Base-by-base conservation (phyloP, 441 rosid genomes). In the Erodium texanum region DNA sequence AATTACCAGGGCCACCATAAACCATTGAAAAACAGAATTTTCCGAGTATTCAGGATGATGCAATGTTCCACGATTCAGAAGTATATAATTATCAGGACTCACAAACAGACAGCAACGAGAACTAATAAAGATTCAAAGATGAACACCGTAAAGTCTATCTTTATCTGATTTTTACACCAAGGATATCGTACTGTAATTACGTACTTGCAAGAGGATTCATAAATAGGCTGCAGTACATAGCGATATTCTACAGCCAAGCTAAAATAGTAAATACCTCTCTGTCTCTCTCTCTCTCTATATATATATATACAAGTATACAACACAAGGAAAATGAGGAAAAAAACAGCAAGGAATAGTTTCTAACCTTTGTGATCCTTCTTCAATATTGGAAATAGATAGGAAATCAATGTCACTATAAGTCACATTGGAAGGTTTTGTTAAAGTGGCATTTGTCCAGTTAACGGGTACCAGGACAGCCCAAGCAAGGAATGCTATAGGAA, bases 391-490 rank as follows among this genome's bases (percentile, higher is more conserved):
- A 67, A 94, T 82, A 0, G 99, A 86, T 64, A 94, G 96, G 81
- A 84, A 87, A 81, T 94, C 99, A 58, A 94, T 86, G 67, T 86
- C 82, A 65, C 94, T 92, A 5, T 91, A 72, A 72, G 97, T 94
- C 38, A 94, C 89, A 67, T 86, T 85, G 16, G 72, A 18, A 50
- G 63, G 29, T 11, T 58, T 10, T 12, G 63, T 9, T 1, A 90
- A 70, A 19, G 80, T 71, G 69, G 56, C n/a, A 66, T 85, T 87
- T 8, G 96, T 88, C 71, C 71, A 86, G 77, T 94, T 85, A 32
- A 94, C 89, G 0, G 99, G 98, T 62, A 94, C 92, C 77, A 92
- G 79, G 65, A 89, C 66, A 1, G 89, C 71, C 97, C 94, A 94
- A 0, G 98, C 93, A 70, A 94, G 79, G 38, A 87, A 32, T 41